phyloP scores from a whole-genome alignment of 371 early-diverging fungal species.

The Batrachochytrium dendrobatidis region DNA sequence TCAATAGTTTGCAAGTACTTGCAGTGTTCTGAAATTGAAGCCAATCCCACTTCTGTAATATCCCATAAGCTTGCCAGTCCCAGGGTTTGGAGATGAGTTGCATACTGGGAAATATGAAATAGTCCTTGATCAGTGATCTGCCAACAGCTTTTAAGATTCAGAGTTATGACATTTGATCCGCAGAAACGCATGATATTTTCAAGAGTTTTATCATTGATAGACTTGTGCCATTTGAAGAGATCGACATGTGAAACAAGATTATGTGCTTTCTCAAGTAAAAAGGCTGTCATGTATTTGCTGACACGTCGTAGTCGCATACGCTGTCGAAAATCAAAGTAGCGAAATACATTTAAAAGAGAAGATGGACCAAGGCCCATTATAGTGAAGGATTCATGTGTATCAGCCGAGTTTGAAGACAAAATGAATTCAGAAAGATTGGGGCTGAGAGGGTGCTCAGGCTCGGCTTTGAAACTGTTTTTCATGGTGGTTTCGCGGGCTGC shows the following conservation, averaged over 20 bases:
- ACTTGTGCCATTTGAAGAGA: conserved; percentile 33
- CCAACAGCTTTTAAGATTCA: conserved; percentile 74
- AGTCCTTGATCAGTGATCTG: conserved; percentile 63
- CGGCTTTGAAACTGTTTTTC: neutral
- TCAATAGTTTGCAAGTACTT: conserved; percentile 45
- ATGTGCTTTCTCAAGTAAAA: conserved; percentile 20
- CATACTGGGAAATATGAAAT: conserved; percentile 25
- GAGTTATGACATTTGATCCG: conserved; percentile 32
- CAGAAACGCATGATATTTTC: conserved; percentile 23
- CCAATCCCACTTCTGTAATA: conserved; percentile 33
- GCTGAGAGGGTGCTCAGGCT: no score
- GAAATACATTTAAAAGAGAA: conserved; percentile 15
- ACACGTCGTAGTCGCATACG: conserved; percentile 24
- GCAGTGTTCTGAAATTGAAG: conserved; percentile 19
- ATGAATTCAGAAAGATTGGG: neutral
- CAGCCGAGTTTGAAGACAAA: neutral
- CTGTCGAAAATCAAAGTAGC: conserved; percentile 21
- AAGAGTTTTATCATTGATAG: conserved; percentile 30
- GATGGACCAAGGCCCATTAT: conserved; percentile 11
- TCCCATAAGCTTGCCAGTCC: conserved; percentile 39
- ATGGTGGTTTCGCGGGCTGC: neutral
- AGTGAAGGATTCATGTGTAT: neutral
- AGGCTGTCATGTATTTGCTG: conserved; percentile 14
- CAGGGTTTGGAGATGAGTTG: conserved; percentile 22
- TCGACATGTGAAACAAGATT: conserved; percentile 24